Percentiles rank a stretch among this genome's conserved stretches.
Evolutionary conservation across 805 yeast genomes (phyloP).

Genomic region (Ogataea saltuana): DNA sequence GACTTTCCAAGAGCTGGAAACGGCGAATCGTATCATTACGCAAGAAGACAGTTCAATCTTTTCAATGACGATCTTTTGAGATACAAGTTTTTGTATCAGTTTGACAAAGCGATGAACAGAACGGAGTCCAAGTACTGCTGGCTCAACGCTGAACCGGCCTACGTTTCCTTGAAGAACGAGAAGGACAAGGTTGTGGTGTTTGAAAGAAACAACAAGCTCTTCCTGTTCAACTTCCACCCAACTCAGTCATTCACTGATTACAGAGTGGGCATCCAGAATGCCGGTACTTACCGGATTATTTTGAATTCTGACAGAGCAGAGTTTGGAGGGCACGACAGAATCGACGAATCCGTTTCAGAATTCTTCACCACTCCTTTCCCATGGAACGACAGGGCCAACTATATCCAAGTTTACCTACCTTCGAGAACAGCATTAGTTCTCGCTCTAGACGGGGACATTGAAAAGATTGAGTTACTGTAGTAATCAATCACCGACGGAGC

Average conservation of each 20-base stretch:
- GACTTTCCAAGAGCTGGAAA: conserved; percentile 95
- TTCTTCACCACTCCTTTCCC: conserved; percentile 70
- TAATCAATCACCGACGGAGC: background rate
- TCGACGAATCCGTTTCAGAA: conserved; percentile 52
- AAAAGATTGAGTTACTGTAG: conserved; percentile 10
- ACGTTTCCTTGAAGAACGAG: conserved; percentile 85
- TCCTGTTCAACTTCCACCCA: conserved; percentile 90
- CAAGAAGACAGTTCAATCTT: conserved; percentile 91
- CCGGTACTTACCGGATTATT: conserved; percentile 76
- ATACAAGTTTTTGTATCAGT: conserved; percentile 74
- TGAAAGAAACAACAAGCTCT: conserved; percentile 83
- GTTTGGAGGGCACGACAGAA: conserved; percentile 82
- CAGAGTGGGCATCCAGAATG: conserved; percentile 80
- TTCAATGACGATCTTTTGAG: conserved; percentile 77
- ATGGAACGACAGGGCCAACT: conserved; percentile 82
- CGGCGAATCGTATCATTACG: conserved; percentile 85
- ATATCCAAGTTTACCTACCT: conserved; percentile 80
- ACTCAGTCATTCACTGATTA: conserved; percentile 80
- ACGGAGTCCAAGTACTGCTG: conserved; percentile 72
- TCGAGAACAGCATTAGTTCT: conserved; percentile 66
- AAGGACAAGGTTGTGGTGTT: conserved; percentile 84
- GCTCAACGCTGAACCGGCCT: conserved; percentile 71
- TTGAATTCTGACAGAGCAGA: conserved; percentile 69
- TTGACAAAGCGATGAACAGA: conserved; percentile 83
- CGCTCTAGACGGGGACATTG: conserved; percentile 42